Base-by-base conservation (phyloP, 345 rosid species). In the Luvunga scandens region DNA sequence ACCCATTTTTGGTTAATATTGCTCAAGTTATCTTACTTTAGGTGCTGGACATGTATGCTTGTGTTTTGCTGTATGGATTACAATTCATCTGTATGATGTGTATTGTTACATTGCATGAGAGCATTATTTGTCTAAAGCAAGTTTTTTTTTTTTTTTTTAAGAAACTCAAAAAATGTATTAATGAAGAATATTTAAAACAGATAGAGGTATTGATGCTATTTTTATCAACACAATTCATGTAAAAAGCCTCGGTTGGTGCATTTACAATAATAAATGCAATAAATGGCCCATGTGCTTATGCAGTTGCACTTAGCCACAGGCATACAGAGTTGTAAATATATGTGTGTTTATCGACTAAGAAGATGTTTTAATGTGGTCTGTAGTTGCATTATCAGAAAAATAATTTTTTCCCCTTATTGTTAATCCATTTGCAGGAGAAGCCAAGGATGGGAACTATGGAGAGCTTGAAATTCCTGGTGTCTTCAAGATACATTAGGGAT, bases 401-500 rank as follows among this genome's bases (percentile, higher is more conserved):
- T 28, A 53, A 69, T 60, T 53, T 55, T 64, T 73, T 63, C 70
- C 60, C 25, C 21, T 68, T 33, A 4, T 63, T 53, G 14, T 78
- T 27, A 61, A 66, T 69, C 27, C 27, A 24, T 77, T 73, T 83
- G 81, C 92, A 95, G 98, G 95, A 81, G 80, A 95, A 90, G 84
- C 93, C 92, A 4, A 93, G 90, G 80, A 91, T 95, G 99, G 92
- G 97, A 66, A 92, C 97, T 77, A 91, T 89, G 90, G 99, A 95
- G 92, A 95, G 99, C 89, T 86, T 95, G 89, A 93, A 93, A 83
- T 92, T 95, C 91, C 88, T 95, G 88, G 90, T 89, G 38, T 93
- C 99, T 69, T 92, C 97, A 69, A 91, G 79, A 68, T 95, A 95
- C 83, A 92, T 95, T 55, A 88, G 99, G 85, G 93, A 95, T 85